Percentiles rank a stretch among this genome's conserved stretches.
These are phyloP conservation scores for Hypoxylon trugodes DNA, from an alignment of 495 filamentous ascomycete genomes.

Conservation along the genomic window DNA sequence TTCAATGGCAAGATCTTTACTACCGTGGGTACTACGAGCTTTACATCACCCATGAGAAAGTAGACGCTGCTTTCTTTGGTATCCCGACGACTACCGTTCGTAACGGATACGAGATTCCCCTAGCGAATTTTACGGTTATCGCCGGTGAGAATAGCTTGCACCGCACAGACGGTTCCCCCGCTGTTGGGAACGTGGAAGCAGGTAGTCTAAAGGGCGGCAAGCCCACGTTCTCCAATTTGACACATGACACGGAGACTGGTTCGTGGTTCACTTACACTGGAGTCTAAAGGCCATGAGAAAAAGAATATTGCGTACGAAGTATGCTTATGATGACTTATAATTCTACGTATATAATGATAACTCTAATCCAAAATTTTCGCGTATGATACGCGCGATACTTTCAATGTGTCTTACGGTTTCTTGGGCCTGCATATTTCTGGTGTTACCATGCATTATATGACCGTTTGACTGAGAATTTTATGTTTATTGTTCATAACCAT, in stretches of 20 bases:
- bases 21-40: conserved; percentile 70
- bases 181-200: conserved; percentile 57
- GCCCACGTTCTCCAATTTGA: conserved; percentile 54
- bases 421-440: too few relatives aligned
- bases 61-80: conserved; percentile 66
- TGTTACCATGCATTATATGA: too few relatives aligned
- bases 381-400: too few relatives aligned
- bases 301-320: not conserved
- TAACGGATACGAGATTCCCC: conserved; percentile 61
- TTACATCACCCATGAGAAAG: conserved; percentile 55
- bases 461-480: too few relatives aligned
- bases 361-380: too few relatives aligned
- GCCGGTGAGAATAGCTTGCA: conserved; percentile 62
- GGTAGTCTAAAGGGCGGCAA: conserved; percentile 57
- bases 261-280: conserved; percentile 39
- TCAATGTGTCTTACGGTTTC: too few relatives aligned
- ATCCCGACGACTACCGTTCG: conserved; percentile 51
- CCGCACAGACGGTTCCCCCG: conserved; percentile 53
- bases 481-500: too few relatives aligned
- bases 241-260: conserved; percentile 56
- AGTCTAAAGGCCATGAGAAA: not conserved
- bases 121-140: conserved; percentile 69
- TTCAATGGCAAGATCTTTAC: conserved; percentile 71
- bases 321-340: not conserved
- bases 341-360: too few relatives aligned